Base-by-base conservation (phyloP, 108 stramenopile species). In the Skeletonema grethae region DNA sequence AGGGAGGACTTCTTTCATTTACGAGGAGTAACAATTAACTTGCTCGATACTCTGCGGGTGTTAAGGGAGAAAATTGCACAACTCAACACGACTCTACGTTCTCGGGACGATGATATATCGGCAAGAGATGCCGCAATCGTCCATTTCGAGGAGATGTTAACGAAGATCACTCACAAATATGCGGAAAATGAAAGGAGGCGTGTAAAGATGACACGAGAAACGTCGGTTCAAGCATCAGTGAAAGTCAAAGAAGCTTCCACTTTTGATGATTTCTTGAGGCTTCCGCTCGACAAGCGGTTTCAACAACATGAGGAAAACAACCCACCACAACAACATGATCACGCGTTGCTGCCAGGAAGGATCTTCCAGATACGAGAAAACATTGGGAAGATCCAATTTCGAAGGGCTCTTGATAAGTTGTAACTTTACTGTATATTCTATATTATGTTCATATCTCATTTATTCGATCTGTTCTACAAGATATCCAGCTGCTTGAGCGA, bases 111-210 rank as follows among this genome's bases (percentile, higher is more conserved):
- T 61, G 56, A 28, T 66, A 63, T 29, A 50, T 75, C 25, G 60
- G 59, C 7, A 57, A 63, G 74, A 63, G 80, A 82, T 45, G 13
- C 9, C 1, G 74, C 65, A 46, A 72, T 82, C 0, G 18, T 48
- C 32, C 63, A 75, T 9, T 38, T 82, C 11, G 80, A 82, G 53
- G 58, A 65, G 5, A 41, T 82, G 15, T 70, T 82, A 0, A 35
- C 74, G 29, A 67, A 66, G 25, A 82, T 82, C 3, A 82, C 80
- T 56, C 73, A 75, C 30, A 53, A 61, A 57, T 82, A 71, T 46
- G 73, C 80, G 1, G 80, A 82, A 39, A 71, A 71, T 10, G 80
- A 81, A 18, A 69, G 69, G 16, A 43, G 48, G 7, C 68, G 69
- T 63, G 70, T 8, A 82, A 75, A 71, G 74, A n/a, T 66, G 20